Conservation (phyloP, 768 basidiomycete genomes). For the Calvatia gigantea region DNA sequence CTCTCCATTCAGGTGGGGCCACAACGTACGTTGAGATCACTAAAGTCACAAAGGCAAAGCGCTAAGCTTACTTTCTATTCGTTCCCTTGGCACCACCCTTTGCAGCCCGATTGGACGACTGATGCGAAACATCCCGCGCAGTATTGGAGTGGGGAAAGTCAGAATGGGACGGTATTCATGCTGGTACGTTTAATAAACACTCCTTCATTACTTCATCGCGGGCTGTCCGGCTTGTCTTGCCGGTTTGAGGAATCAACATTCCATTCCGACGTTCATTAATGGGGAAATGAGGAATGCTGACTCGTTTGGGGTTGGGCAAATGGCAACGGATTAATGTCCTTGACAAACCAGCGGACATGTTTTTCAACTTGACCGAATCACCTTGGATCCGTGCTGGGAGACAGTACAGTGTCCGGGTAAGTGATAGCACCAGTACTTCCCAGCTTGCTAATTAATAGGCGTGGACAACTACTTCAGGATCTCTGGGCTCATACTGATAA, state of each 20-base stretch:
- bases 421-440: conserved; percentile 36
- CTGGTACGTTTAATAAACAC: conserved; percentile 35
- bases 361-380: conserved; percentile 63
- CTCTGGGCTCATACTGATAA: conserved; percentile 73
- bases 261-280: too few species aligned
- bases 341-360: conserved; percentile 52
- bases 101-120: conserved; percentile 38
- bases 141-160: conserved; percentile 65
- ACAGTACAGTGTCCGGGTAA: conserved; percentile 65
- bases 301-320: too few species aligned
- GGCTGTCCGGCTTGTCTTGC: not conserved
- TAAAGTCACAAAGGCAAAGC: too few species aligned
- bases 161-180: conserved; percentile 67
- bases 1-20: conserved; percentile 66
- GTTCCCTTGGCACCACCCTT: not conserved
- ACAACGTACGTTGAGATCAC: conserved; percentile 42
- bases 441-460: not conserved
- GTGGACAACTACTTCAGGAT: conserved; percentile 37
- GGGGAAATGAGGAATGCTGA: not conserved
- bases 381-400: conserved; percentile 69
- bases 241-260: too few species aligned
- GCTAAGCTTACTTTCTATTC: too few species aligned
- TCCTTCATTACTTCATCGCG: not conserved
- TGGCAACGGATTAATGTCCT: conserved; percentile 66
- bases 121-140: conserved; percentile 57